These are phyloP conservation scores for Thermoascus crustaceus DNA, from an alignment of 2,329 filamentous ascomycete species.

Conservation along the genomic window DNA sequence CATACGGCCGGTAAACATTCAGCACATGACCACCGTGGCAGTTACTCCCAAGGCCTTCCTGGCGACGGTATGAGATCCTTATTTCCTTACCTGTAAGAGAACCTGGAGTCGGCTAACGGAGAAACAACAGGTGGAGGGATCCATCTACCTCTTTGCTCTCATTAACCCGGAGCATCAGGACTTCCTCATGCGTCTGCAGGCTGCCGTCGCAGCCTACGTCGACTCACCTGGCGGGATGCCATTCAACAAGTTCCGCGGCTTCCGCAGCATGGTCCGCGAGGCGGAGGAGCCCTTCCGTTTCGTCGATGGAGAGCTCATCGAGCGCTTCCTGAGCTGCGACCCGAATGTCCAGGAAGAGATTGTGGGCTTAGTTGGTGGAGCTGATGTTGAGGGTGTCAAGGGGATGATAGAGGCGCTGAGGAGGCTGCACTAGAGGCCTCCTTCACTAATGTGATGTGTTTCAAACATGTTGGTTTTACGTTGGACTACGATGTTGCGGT, in stretches of 20 bases:
- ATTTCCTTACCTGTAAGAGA: slow-evolving; percentile 1
- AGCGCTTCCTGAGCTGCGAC: slow-evolving; percentile 68
- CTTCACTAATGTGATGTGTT: not conserved
- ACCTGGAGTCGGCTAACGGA: slow-evolving; percentile 1
- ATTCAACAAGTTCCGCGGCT: slow-evolving; percentile 75
- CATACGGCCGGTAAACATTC: slow-evolving; percentile 66
- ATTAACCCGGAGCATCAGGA: slow-evolving; percentile 67
- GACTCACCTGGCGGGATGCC: slow-evolving; percentile 62
- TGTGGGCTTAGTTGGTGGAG: slow-evolving; percentile 42
- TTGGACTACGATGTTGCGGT: too few species aligned
- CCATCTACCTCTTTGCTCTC: slow-evolving; percentile 79
- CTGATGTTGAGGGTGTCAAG: slow-evolving; percentile 53
- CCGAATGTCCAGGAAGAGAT: slow-evolving; percentile 50
- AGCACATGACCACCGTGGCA: slow-evolving; percentile 54
- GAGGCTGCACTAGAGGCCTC: slow-evolving; percentile 36
- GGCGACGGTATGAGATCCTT: slow-evolving; percentile 60
- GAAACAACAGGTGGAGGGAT: slow-evolving; percentile 65
- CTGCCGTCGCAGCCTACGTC: slow-evolving; percentile 58
- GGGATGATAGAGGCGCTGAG: slow-evolving; percentile 52
- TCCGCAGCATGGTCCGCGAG: slow-evolving; percentile 62
- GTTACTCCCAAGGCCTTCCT: slow-evolving; percentile 79
- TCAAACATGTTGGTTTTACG: too few species aligned
- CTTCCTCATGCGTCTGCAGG: slow-evolving; percentile 73
- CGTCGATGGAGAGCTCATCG: slow-evolving; percentile 84
- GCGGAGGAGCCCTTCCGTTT: slow-evolving; percentile 75